Evolutionary conservation across 352 stramenopile species (phyloP).

Genomic region (Globisporangium megalacanthum): DNA sequence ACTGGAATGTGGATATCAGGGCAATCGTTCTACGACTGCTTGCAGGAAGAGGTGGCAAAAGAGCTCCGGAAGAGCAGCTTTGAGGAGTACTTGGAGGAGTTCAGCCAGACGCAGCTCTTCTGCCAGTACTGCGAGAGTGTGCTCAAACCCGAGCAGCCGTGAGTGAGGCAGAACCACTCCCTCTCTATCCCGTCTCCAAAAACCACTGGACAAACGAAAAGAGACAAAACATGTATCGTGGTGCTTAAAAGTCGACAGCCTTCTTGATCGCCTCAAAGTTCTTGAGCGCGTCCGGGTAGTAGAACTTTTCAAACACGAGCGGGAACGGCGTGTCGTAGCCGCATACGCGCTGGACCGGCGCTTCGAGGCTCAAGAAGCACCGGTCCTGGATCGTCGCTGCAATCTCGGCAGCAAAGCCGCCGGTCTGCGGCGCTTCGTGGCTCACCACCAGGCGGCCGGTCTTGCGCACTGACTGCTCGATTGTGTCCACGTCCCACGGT

Average conservation of each 20-base stretch:
- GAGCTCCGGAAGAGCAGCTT: constrained; percentile 67
- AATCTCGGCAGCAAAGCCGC: constrained; percentile 96
- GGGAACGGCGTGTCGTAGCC: constrained; percentile 98
- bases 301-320: constrained; percentile 95
- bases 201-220: background rate
- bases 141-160: constrained; percentile 32
- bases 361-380: constrained; percentile 96
- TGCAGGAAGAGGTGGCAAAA: constrained; percentile 70
- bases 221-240: background rate
- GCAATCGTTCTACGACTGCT: constrained; percentile 63
- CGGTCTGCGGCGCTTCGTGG: constrained; percentile 94
- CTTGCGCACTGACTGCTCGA: constrained; percentile 95
- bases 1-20: constrained; percentile 4
- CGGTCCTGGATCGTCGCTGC: constrained; percentile 90
- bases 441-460: constrained; percentile 95
- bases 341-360: constrained; percentile 91
- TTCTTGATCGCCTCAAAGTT: constrained; percentile 95
- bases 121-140: constrained; percentile 82
- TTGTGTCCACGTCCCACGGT: constrained; percentile 95
- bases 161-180: constrained; percentile 1
- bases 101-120: constrained; percentile 84
- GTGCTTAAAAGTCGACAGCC: constrained; percentile 81
- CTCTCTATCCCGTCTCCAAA: too few species aligned
- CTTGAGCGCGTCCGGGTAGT: constrained; percentile 92
- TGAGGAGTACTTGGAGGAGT: constrained; percentile 72